Evolutionary conservation across 805 yeast genomes (phyloP).

Genomic region (Cyberlindnera americana): DNA sequence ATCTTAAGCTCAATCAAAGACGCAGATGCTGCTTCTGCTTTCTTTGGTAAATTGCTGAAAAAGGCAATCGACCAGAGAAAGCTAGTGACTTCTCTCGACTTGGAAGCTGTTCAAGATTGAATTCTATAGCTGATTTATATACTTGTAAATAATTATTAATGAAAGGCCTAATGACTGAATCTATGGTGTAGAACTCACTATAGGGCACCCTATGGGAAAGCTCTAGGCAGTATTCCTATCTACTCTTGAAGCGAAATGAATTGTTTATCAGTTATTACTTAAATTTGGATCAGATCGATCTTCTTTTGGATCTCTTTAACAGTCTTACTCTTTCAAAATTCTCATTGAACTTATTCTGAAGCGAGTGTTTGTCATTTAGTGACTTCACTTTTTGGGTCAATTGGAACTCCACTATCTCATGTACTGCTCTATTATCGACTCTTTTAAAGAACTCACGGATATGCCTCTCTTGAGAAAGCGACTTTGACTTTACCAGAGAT

Average conservation of each 20-base stretch:
- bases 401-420: neutral
- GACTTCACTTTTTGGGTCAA: neutral
- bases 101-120: slow-evolving; percentile 30
- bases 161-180: too few species aligned
- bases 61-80: slow-evolving; percentile 42
- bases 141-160: too few species aligned
- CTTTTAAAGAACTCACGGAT: neutral
- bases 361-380: too few species aligned
- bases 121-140: neutral
- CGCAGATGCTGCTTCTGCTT: slow-evolving; percentile 52
- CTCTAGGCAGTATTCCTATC: too few species aligned
- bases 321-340: too few species aligned
- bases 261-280: too few species aligned
- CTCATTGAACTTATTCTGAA: too few species aligned
- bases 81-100: slow-evolving; percentile 39
- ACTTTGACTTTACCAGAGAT: neutral
- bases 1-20: slow-evolving; percentile 48
- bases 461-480: neutral
- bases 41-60: slow-evolving; percentile 48
- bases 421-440: neutral
- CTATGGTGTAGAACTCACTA: too few species aligned
- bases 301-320: too few species aligned
- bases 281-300: too few species aligned
- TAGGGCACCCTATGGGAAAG: too few species aligned
- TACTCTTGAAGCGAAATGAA: too few species aligned